These are phyloP conservation scores for Colletotrichum somersetense DNA, from an alignment of 2,329 filamentous ascomycete species.

Conservation along the genomic window DNA sequence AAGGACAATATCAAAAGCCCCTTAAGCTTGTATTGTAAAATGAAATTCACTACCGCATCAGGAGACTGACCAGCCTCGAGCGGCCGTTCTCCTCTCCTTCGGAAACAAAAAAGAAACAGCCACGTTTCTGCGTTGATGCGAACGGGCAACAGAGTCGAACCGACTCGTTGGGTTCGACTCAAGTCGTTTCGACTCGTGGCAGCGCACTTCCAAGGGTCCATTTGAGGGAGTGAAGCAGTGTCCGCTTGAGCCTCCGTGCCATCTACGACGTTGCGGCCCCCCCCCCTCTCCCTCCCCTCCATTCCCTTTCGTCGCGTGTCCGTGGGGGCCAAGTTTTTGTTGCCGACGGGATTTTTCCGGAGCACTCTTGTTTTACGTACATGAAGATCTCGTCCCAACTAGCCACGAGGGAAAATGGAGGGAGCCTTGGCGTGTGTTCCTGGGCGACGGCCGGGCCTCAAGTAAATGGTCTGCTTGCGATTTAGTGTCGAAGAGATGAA, in stretches of 20 bases:
- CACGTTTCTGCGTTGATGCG: neutral
- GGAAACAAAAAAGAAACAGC: neutral
- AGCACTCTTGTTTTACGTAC: neutral
- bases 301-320: neutral
- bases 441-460: neutral
- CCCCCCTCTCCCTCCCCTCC: no score
- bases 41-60: neutral
- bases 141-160: neutral
- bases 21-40: slow-evolving; percentile 22
- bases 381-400: neutral
- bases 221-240: slow-evolving; percentile 10
- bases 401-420: neutral
- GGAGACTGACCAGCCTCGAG: slow-evolving; percentile 2
- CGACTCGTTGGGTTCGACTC: no score
- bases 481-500: neutral
- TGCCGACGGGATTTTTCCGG: neutral
- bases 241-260: slow-evolving; percentile 10
- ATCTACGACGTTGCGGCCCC: neutral
- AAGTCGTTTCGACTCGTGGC: slow-evolving; percentile 3
- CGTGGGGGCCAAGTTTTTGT: slow-evolving; percentile 23
- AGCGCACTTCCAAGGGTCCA: slow-evolving; percentile 30
- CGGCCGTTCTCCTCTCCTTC: neutral
- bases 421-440: neutral
- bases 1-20: slow-evolving; percentile 1
- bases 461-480: slow-evolving; percentile 3